A percentile compares a stretch with the other conserved stretches of the same genome.
Evolutionary conservation across 202 grass and related monocot genomes (phyloP).

Genomic region (Carex sylvatica): DNA sequence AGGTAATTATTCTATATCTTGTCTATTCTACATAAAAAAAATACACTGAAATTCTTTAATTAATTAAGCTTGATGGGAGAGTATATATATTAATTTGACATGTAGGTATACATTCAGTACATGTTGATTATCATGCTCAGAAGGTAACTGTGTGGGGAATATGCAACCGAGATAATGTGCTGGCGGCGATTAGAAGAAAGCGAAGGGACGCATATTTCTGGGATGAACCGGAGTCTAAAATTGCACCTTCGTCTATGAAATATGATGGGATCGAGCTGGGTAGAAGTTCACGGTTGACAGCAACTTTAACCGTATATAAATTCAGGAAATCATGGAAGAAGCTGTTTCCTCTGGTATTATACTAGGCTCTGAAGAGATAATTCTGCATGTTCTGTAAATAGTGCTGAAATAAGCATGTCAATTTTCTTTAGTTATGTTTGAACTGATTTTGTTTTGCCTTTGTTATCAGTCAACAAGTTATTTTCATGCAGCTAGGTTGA

Average conservation of each 20-base stretch:
- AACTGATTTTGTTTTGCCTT: not conserved
- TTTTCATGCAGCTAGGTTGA: not conserved
- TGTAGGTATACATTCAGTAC: conserved; percentile 79
- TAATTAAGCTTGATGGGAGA: not conserved
- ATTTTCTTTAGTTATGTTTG: not conserved
- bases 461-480: not conserved
- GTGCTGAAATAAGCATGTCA: conserved; percentile 32
- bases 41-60: not conserved
- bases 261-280: conserved; percentile 16
- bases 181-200: conserved; percentile 71
- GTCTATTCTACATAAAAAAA: not conserved
- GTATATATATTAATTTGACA: not conserved
- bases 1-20: conserved; percentile 34
- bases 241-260: not conserved
- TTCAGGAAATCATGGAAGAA: conserved; percentile 84
- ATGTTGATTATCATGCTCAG: conserved; percentile 68
- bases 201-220: conserved; percentile 61
- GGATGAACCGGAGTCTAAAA: conserved; percentile 32
- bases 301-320: conserved; percentile 43
- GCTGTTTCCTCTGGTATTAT: conserved; percentile 55
- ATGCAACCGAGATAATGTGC: conserved; percentile 67
- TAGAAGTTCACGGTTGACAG: conserved; percentile 39
- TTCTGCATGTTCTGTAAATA: conserved; percentile 2
- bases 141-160: conserved; percentile 98
- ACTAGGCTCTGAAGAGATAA: conserved; percentile 24